Percentiles rank a stretch among this genome's conserved stretches.
Conservation (phyloP, 2,329 filamentous ascomycete genomes). For the Fusarium denticulatum region DNA sequence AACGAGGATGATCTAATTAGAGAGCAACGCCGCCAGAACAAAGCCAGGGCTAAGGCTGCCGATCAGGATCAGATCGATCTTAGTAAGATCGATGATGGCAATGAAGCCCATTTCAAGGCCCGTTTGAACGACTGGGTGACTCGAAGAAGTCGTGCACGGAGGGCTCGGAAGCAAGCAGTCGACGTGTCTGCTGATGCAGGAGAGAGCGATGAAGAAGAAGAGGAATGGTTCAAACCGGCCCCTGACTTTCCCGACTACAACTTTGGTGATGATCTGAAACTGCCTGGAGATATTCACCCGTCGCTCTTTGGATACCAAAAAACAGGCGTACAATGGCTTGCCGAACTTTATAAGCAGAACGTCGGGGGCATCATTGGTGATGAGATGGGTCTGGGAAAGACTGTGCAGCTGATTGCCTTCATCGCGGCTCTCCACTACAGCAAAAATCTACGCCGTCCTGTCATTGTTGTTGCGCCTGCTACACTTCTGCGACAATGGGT, state of each 20-base stretch:
- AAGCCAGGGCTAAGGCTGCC: constrained; percentile 49
- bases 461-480: constrained; percentile 91
- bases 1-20: constrained; percentile 53
- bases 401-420: constrained; percentile 77
- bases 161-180: constrained; percentile 52
- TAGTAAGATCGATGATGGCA: constrained; percentile 82
- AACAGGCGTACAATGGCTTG: constrained; percentile 95
- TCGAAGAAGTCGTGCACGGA: constrained; percentile 54
- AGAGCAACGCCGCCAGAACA: constrained; percentile 54
- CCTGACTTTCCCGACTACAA: constrained; percentile 81
- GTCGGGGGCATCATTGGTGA: constrained; percentile 96
- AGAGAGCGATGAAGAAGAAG: constrained; percentile 57
- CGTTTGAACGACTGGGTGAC: constrained; percentile 80
- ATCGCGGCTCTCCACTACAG: constrained; percentile 93
- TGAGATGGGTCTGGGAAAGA: constrained; percentile 99
- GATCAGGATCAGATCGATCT: constrained; percentile 59
- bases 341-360: constrained; percentile 87
- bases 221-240: constrained; percentile 86
- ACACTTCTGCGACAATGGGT: constrained; percentile 98
- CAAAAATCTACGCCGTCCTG: constrained; percentile 81
- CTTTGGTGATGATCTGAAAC: constrained; percentile 78
- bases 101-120: constrained; percentile 81
- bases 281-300: constrained; percentile 93
- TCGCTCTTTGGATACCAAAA: constrained; percentile 97
- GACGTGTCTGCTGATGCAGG: constrained; percentile 49